phyloP scores from a whole-genome alignment of 208 protist genomes.

The Acanthamoeba healyi region DNA sequence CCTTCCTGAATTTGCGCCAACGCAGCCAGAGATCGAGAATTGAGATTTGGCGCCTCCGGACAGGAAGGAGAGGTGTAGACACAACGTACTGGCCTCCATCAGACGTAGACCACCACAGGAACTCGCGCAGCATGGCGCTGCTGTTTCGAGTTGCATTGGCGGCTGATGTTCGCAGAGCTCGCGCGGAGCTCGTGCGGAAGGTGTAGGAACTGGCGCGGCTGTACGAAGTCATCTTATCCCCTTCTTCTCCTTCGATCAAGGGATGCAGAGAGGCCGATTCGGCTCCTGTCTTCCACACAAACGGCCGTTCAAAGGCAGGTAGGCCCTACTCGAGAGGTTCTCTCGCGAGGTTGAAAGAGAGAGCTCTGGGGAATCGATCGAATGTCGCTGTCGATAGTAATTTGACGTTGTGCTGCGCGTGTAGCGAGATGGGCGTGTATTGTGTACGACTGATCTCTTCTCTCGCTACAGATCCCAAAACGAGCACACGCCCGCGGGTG shows the following conservation, averaged over 20 bases:
- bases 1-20: neutral
- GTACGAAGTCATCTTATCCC: conserved; percentile 38
- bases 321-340: no score
- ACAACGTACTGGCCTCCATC: conserved; percentile 21
- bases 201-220: conserved; percentile 41
- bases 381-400: no score
- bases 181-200: neutral
- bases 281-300: no score
- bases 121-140: conserved; percentile 12
- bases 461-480: no score
- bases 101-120: conserved; percentile 10
- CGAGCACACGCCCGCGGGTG: no score
- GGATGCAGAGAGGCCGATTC: neutral
- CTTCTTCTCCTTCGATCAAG: neutral
- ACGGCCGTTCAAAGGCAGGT: no score
- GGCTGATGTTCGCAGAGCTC: neutral
- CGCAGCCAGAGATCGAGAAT: no score
- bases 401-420: neutral
- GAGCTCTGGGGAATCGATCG: no score
- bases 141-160: neutral
- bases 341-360: no score
- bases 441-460: neutral
- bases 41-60: neutral
- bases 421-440: neutral
- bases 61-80: neutral